A percentile compares a stretch with the other conserved stretches of the same genome.
phyloP scores from a whole-genome alignment of 352 stramenopile genomes.

The Halophytophthora batemanensis region DNA sequence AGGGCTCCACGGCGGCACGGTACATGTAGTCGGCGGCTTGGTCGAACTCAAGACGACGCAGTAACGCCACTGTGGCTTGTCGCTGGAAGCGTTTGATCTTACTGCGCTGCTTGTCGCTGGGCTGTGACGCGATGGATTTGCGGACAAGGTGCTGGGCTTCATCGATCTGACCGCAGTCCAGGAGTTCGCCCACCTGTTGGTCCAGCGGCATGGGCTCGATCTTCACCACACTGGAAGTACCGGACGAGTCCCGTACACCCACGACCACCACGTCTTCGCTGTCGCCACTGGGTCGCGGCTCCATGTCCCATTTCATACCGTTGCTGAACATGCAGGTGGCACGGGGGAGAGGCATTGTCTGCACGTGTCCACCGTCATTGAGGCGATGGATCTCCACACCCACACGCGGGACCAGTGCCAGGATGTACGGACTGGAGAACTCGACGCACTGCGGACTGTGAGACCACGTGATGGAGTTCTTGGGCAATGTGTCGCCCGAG shows the following conservation, averaged over 20 bases:
- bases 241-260: slow-evolving; percentile 54
- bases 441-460: slow-evolving; percentile 70
- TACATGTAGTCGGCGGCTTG: slow-evolving; percentile 83
- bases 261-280: slow-evolving; percentile 79
- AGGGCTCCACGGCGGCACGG: slow-evolving; percentile 76
- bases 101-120: slow-evolving; percentile 82
- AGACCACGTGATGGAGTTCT: slow-evolving; percentile 83
- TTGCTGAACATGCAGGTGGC: slow-evolving; percentile 82
- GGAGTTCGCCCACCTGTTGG: slow-evolving; percentile 77
- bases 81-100: slow-evolving; percentile 89
- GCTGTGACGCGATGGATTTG: slow-evolving; percentile 68
- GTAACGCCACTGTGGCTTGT: slow-evolving; percentile 72
- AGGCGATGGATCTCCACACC: slow-evolving; percentile 82
- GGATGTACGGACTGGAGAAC: slow-evolving; percentile 76
- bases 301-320: slow-evolving; percentile 91
- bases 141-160: slow-evolving; percentile 82
- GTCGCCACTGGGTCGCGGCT: slow-evolving; percentile 66
- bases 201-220: slow-evolving; percentile 85
- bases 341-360: slow-evolving; percentile 62
- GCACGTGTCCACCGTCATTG: slow-evolving; percentile 69
- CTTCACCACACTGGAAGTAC: slow-evolving; percentile 78
- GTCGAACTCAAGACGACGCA: slow-evolving; percentile 80
- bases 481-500: slow-evolving; percentile 70
- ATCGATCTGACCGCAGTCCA: slow-evolving; percentile 84
- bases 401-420: slow-evolving; percentile 70